These are phyloP conservation scores for Globisporangium radiosum DNA, from an alignment of 352 stramenopile genomes.

Conservation along the genomic window DNA sequence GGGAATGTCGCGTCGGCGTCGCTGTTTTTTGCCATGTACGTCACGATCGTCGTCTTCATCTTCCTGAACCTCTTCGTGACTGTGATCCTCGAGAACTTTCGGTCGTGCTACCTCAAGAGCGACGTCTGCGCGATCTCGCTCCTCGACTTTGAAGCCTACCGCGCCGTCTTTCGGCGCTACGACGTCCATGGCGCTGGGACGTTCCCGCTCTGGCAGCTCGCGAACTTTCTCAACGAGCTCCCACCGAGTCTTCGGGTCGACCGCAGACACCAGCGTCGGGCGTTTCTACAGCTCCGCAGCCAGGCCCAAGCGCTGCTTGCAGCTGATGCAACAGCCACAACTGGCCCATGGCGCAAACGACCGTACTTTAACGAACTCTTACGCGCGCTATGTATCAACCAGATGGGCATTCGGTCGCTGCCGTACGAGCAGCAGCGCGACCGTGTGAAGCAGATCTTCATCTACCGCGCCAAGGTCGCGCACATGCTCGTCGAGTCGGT, in stretches of 20 bases:
- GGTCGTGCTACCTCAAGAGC: constrained; percentile 68
- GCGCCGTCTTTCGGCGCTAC: constrained; percentile 60
- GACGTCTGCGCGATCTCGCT: constrained; percentile 70
- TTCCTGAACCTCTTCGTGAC: constrained; percentile 82
- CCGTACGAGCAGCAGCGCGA: constrained; percentile 78
- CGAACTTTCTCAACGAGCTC: constrained; percentile 46
- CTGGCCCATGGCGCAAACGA: constrained; percentile 25
- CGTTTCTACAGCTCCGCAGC: constrained; percentile 63
- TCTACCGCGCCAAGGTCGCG: constrained; percentile 69
- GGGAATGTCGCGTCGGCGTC: constrained; percentile 34
- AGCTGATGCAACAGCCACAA: constrained; percentile 11
- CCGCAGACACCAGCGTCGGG: constrained; percentile 28
- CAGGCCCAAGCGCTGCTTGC: constrained; percentile 51
- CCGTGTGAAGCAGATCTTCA: constrained; percentile 81
- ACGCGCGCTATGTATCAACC: constrained; percentile 69
- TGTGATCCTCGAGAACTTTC: constrained; percentile 80
- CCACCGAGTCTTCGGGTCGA: constrained; percentile 47
- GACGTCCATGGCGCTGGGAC: constrained; percentile 42
- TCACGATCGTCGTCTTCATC: constrained; percentile 73
- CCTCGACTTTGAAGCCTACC: constrained; percentile 71
- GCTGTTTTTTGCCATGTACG: constrained; percentile 66
- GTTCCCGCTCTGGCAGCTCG: constrained; percentile 66
- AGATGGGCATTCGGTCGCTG: constrained; percentile 70
- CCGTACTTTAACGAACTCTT: constrained; percentile 78
- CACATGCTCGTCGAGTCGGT: constrained; percentile 71